Base-by-base conservation (phyloP, 225 moss, liverwort and hornwort species). In the Sphagnum tenellum region DNA sequence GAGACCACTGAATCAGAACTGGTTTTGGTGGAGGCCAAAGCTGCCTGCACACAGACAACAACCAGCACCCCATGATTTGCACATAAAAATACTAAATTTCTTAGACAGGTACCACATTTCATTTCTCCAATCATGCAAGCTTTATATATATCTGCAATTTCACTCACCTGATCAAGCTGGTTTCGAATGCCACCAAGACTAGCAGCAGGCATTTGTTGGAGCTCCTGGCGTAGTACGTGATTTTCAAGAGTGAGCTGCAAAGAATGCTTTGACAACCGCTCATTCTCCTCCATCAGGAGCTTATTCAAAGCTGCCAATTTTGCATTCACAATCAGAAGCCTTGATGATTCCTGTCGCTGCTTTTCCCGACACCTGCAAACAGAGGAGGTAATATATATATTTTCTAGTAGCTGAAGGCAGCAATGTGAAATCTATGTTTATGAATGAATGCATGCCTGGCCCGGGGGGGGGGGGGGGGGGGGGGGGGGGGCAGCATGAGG, bases 1-100 rank as follows among this genome's bases (percentile, higher is more conserved):
- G 95, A 91, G 64, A 95, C 92, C 69, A 88, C 95, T 60, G 95
- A 95, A 74, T 95, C 89, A 71, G 92, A 95, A 74, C 95, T 95
- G 69, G 95, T 95, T 85, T 95, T 92, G 70, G 95, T 92, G 76
- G 95, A 92, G 61, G 92, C 88, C 92, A 95, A 87, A 70, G 76
- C n/a, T n/a, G n/a, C n/a, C n/a, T n/a, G n/a, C n/a, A n/a, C n/a
- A n/a, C n/a, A n/a, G n/a, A n/a, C n/a, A n/a, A n/a, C n/a, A n/a
- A n/a, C n/a, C n/a, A n/a, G n/a, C n/a, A n/a, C n/a, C n/a, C n/a
- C n/a, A n/a, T n/a, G n/a, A n/a, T n/a, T n/a, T n/a, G n/a, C n/a
- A n/a, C n/a, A n/a, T n/a, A n/a, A n/a, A n/a, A n/a, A n/a, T n/a
- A n/a, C n/a, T n/a, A n/a, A n/a, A n/a, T n/a, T n/a, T n/a, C n/a